Conservation (phyloP, 176 grass and related monocot genomes). For the Oropetium thomaeum region DNA sequence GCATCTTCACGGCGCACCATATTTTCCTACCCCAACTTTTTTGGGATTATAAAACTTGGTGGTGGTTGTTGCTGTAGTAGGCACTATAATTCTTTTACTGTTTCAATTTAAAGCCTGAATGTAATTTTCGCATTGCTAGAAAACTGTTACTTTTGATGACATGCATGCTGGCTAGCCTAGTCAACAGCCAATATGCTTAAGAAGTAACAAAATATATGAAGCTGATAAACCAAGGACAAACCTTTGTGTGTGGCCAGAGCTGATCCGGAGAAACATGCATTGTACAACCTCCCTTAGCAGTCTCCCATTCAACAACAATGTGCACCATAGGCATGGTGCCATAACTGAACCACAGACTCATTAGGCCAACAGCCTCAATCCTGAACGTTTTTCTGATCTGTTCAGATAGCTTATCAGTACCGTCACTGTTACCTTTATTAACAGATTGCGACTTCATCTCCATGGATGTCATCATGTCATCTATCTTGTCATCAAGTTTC, state of each 20-base stretch:
- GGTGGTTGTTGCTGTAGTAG: too few relatives aligned
- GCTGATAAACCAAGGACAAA: constrained; percentile 31
- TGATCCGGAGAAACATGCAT: constrained; percentile 99
- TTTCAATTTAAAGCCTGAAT: constrained; percentile 13
- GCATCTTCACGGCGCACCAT: too few relatives aligned
- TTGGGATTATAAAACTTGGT: too few relatives aligned
- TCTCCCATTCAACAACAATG: constrained; percentile 99
- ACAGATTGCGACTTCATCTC: constrained; percentile 49
- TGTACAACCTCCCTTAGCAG: constrained; percentile 75
- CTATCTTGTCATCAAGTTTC: constrained; percentile 63
- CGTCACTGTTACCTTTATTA: constrained; percentile 56
- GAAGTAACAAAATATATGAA: neutral
- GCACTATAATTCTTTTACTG: neutral
- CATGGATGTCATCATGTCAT: constrained; percentile 34
- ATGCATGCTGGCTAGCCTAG: neutral
- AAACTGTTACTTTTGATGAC: constrained; percentile 5
- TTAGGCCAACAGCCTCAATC: constrained; percentile 94
- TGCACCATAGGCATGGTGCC: constrained; percentile 92
- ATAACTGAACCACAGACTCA: constrained; percentile 98
- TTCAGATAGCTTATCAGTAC: constrained; percentile 69
- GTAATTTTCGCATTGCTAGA: neutral
- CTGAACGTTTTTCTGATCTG: constrained; percentile 94
- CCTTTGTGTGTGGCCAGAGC: constrained; percentile 99
- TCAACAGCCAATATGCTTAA: neutral
- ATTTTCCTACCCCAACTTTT: too few relatives aligned